phyloP scores from a whole-genome alignment of 495 filamentous ascomycete genomes.

The Pyrenula massariospora region DNA sequence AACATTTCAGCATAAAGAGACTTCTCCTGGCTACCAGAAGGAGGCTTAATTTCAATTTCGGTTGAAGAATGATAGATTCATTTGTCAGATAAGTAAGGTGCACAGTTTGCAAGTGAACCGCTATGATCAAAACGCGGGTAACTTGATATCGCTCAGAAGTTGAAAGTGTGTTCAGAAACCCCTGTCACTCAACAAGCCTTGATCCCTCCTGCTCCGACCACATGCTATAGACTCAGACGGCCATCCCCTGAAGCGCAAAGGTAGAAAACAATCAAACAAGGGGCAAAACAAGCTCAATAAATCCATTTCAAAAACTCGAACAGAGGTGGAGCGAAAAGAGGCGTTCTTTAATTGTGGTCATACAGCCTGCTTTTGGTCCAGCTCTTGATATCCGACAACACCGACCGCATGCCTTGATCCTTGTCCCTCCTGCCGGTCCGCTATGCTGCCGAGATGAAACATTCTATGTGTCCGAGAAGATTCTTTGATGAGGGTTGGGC shows the following conservation, averaged over 20 bases:
- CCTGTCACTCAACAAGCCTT: background rate
- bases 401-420: background rate
- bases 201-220: background rate
- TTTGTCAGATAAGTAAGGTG: background rate
- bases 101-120: background rate
- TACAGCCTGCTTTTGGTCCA: background rate
- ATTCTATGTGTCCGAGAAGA: background rate
- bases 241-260: background rate
- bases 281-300: background rate
- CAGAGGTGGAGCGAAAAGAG: background rate
- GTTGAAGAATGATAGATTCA: background rate
- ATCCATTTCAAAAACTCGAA: background rate
- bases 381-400: background rate
- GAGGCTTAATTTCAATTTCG: too few relatives aligned
- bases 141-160: too few relatives aligned
- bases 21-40: too few relatives aligned
- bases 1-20: too few relatives aligned
- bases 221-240: background rate
- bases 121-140: background rate
- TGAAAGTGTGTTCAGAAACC: background rate
- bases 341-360: background rate
- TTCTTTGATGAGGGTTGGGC: background rate
- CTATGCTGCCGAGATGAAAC: background rate
- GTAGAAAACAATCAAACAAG: background rate
- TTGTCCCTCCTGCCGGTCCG: background rate